phyloP scores from a whole-genome alignment of 306 rosid genomes.

The Quercus aquifolioides region DNA sequence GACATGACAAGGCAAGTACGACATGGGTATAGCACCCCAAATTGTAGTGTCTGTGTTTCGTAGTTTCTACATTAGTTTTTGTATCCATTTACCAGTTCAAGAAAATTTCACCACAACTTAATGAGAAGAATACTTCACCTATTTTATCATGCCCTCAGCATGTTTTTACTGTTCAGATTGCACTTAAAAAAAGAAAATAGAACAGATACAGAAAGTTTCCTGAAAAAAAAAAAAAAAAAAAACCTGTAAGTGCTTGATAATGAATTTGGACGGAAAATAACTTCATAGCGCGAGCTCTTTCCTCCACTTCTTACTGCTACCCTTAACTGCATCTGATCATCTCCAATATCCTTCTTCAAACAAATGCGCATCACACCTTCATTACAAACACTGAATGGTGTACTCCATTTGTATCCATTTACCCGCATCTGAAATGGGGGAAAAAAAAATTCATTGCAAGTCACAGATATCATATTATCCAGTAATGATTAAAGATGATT shows the following conservation, averaged over 20 bases:
- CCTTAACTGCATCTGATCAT: slow-evolving; percentile 53
- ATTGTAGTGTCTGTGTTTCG: too few species aligned
- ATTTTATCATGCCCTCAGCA: neutral
- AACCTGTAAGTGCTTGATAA: slow-evolving; percentile 89
- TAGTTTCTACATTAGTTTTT: neutral
- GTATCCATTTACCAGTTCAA: neutral
- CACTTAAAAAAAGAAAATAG: neutral
- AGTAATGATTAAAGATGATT: neutral
- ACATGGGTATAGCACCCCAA: too few species aligned
- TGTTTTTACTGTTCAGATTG: neutral
- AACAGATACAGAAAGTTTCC: neutral
- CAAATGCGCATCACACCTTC: slow-evolving; percentile 82
- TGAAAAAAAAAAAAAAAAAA: slow-evolving; percentile 18
- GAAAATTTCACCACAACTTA: neutral
- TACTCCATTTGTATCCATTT: slow-evolving; percentile 89
- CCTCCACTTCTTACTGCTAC: slow-evolving; percentile 92
- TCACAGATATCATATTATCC: neutral
- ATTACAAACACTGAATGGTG: slow-evolving; percentile 73
- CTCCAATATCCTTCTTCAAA: slow-evolving; percentile 64
- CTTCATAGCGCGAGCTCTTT: slow-evolving; percentile 79
- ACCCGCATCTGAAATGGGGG: slow-evolving; percentile 58
- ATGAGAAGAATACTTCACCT: neutral
- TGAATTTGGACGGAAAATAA: slow-evolving; percentile 73
- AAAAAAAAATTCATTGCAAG: slow-evolving; percentile 13
- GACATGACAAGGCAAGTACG: too few species aligned